These are phyloP conservation scores for Cladophialophora psammophila DNA, from an alignment of 2,329 filamentous ascomycete species.

Conservation along the genomic window DNA sequence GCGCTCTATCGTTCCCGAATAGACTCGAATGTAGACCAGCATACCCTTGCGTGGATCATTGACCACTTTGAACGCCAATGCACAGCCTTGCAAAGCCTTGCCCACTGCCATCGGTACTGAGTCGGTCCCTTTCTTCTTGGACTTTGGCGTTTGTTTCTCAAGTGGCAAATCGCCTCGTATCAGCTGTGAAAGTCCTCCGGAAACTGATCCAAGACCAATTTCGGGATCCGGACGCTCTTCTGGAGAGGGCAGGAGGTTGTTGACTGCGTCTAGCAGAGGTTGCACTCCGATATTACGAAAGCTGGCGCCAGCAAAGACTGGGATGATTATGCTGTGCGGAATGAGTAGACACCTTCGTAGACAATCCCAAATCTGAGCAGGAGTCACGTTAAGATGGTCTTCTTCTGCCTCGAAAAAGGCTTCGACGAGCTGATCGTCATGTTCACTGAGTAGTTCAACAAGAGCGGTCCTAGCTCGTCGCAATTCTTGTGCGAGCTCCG, in stretches of 20 bases:
- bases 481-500: constrained; percentile 68
- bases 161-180: constrained; percentile 56
- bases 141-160: constrained; percentile 45
- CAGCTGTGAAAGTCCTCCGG: constrained; percentile 61
- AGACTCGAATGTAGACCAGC: constrained; percentile 90
- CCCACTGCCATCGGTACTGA: constrained; percentile 48
- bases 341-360: constrained; percentile 75
- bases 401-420: constrained; percentile 80
- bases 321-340: constrained; percentile 76
- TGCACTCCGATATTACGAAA: constrained; percentile 95
- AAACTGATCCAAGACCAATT: constrained; percentile 69
- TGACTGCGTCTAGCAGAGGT: constrained; percentile 84
- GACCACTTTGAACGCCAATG: constrained; percentile 89
- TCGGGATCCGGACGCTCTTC: constrained; percentile 79
- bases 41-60: constrained; percentile 85
- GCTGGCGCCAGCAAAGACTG: constrained; percentile 89
- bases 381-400: constrained; percentile 72
- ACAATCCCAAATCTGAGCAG: constrained; percentile 72
- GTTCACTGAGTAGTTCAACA: constrained; percentile 83
- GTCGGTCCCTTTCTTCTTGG: constrained; percentile 51
- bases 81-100: constrained; percentile 72
- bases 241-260: constrained; percentile 86
- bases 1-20: constrained; percentile 79
- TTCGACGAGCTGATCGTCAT: constrained; percentile 86
- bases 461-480: constrained; percentile 77